These are phyloP conservation scores for Kazachstania viticola DNA, from an alignment of 805 yeast species.

Conservation along the genomic window DNA sequence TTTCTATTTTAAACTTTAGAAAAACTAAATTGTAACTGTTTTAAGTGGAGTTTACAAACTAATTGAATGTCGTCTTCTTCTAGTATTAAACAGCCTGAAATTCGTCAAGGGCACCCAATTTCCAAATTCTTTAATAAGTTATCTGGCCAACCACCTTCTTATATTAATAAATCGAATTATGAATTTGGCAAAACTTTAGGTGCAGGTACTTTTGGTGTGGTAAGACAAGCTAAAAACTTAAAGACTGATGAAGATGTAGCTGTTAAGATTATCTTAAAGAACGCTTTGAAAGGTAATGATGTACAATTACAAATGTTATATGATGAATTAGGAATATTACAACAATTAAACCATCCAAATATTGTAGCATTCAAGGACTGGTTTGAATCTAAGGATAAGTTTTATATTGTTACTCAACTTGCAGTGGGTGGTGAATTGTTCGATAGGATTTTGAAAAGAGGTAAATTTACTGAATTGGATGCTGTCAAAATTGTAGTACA, in stretches of 20 bases:
- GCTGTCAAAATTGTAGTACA: constrained; percentile 70
- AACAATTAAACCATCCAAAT: constrained; percentile 64
- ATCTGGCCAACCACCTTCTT: constrained; percentile 61
- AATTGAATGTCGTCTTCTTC: too few species aligned
- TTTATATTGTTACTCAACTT: constrained; percentile 84
- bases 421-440: constrained; percentile 95
- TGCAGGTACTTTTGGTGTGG: constrained; percentile 93
- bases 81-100: constrained; percentile 13
- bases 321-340: constrained; percentile 66
- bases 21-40: too few species aligned
- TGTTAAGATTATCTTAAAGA: constrained; percentile 76
- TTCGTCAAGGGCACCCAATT: constrained; percentile 24
- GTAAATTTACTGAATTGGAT: constrained; percentile 80
- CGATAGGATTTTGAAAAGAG: constrained; percentile 70
- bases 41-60: too few species aligned
- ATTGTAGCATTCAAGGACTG: constrained; percentile 86
- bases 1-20: too few species aligned
- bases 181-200: constrained; percentile 78
- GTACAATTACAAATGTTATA: constrained; percentile 44
- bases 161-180: constrained; percentile 48
- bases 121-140: constrained; percentile 38
- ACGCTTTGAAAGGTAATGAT: constrained; percentile 74
- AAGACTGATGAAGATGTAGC: constrained; percentile 66
- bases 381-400: constrained; percentile 88
- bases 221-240: constrained; percentile 54